These are phyloP conservation scores for Ceratopteris richardii DNA, from an alignment of 75 land plant genomes.

Conservation along the genomic window DNA sequence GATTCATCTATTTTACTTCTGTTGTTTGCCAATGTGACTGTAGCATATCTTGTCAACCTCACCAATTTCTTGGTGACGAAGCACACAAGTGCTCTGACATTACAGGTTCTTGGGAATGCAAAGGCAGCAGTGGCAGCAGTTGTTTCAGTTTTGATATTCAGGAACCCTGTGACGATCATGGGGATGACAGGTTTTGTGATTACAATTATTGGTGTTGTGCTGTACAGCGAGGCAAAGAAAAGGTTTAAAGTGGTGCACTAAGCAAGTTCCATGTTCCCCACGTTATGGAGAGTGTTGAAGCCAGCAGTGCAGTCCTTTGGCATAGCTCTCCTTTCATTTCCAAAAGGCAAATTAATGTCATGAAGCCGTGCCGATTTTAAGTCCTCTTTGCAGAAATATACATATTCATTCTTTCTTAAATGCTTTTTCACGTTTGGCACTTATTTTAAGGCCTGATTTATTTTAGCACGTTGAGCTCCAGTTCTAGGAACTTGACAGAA, in stretches of 20 bases:
- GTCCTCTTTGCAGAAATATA: too few relatives aligned
- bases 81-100: constrained; percentile 81
- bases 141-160: constrained; percentile 68
- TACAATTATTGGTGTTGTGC: constrained; percentile 68
- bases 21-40: constrained; percentile 55
- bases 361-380: too few relatives aligned
- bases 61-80: constrained; percentile 81
- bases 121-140: constrained; percentile 86
- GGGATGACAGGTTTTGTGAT: constrained; percentile 74
- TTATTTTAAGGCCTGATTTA: too few relatives aligned
- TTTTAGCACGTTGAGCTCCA: too few relatives aligned
- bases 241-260: constrained; percentile 29
- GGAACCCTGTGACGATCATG: constrained; percentile 78
- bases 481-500: too few relatives aligned
- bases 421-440: too few relatives aligned
- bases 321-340: too few relatives aligned
- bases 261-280: too few relatives aligned
- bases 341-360: too few relatives aligned
- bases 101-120: constrained; percentile 88
- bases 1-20: constrained; percentile 40
- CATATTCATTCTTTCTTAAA: too few relatives aligned
- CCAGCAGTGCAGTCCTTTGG: too few relatives aligned
- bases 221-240: constrained; percentile 92
- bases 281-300: too few relatives aligned
- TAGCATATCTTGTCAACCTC: constrained; percentile 83